phyloP scores from a whole-genome alignment of 2,329 filamentous ascomycete genomes.

The Alternaria sp. region DNA sequence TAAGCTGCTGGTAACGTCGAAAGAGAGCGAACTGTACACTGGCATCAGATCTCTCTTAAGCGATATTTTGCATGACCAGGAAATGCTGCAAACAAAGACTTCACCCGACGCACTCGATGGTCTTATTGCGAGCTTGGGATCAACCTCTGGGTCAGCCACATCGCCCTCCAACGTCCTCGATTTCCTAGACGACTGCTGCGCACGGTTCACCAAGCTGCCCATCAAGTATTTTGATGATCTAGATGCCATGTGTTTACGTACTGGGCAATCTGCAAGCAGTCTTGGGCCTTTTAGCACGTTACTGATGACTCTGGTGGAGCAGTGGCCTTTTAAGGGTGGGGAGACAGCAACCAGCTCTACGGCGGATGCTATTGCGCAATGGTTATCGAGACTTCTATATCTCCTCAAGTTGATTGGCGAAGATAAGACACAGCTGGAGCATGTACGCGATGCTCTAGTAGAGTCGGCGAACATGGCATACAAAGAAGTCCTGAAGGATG shows the following conservation, averaged over 20 bases:
- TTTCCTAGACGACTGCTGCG: constrained; percentile 85
- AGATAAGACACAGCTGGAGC: constrained; percentile 38
- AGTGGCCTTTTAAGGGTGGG: constrained; percentile 70
- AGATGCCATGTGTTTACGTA: constrained; percentile 57
- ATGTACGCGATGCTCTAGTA: constrained; percentile 42
- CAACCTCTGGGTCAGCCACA: constrained; percentile 44
- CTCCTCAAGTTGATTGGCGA: constrained; percentile 50
- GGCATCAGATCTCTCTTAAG: constrained; percentile 66
- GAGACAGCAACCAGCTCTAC: constrained; percentile 36
- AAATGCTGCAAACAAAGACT: constrained; percentile 66
- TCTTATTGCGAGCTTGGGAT: constrained; percentile 60
- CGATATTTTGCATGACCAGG: constrained; percentile 70
- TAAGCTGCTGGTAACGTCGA: constrained; percentile 63
- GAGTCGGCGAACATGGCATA: constrained; percentile 40
- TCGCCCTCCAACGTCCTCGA: constrained; percentile 61
- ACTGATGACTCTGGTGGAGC: constrained; percentile 75
- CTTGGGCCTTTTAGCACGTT: constrained; percentile 66
- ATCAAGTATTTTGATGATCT: constrained; percentile 83
- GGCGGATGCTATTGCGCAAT: constrained; percentile 46
- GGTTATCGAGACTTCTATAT: constrained; percentile 48
- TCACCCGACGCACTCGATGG: constrained; percentile 52
- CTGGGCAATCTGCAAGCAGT: constrained; percentile 27
- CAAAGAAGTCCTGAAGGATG: constrained; percentile 45
- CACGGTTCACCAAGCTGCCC: constrained; percentile 76
- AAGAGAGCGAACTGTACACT: constrained; percentile 59